Evolutionary conservation across 75 land plant genomes (phyloP), one percentile per base, ranked within the genome.

Genomic region (Pinus albicaulis): DNA sequence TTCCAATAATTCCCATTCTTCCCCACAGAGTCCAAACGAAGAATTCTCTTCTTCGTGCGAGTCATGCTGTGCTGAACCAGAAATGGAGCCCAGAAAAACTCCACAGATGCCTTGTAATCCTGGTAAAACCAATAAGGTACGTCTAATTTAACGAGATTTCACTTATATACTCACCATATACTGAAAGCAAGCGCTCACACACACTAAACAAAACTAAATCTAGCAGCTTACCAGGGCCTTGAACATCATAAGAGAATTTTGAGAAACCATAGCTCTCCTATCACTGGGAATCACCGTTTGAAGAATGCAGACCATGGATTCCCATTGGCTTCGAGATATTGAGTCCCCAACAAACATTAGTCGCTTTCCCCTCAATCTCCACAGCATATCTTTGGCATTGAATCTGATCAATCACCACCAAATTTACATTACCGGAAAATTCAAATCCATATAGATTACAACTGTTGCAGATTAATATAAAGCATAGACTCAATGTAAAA

Each of bases 271-370:
- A 26, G 57, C 62, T 57, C 80, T 88, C 65, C 80, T 82, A 52
- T 85, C 77, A 23, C 48, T 73, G 10, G 90, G 65, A 24, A 88
- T 85, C 0, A 77, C 84, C 23, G 87, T 76, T 12, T 83, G 74
- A 22, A 89, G 81, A 79, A 89, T 81, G 74, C 91, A 89, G 52
- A 76, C 26, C 71, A 89, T 74, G 2, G 91, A 89, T 74, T 87
- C 82, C 84, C 87, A 89, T 53, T 89, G 84, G 52, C 88, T 84
- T 17, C 81, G 56, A 36, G 87, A 83, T 17, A 89, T 58, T 19
- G 90, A 89, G 69, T 89, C 91, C 1, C 91, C 91, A 14, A 87
- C 91, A 59, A 83, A 89, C 72, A 86, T 88, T 41, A 89, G 57
- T 23, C 85, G 73, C 74, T 80, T 77, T 52, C 87, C 84, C 28